A percentile compares a stretch with the other conserved stretches of the same genome.
Conservation (phyloP, 257 asterid species). For the Echites panduratus region DNA sequence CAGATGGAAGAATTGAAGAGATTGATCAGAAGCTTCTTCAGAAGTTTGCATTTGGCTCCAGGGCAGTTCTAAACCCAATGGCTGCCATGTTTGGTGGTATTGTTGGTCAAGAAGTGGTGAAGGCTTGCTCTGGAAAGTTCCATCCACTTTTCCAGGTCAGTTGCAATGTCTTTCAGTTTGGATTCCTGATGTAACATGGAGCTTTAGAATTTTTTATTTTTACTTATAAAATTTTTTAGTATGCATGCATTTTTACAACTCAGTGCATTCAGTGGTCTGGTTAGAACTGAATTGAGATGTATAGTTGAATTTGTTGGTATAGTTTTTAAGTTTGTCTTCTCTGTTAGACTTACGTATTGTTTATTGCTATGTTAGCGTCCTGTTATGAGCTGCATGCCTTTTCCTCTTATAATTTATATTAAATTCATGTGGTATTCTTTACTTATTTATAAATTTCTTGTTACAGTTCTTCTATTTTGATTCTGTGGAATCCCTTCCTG, state of each 20-base stretch:
- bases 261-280: neutral
- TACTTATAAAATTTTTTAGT: too few species aligned
- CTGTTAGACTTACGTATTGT: neutral
- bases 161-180: neutral
- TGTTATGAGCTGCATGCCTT: neutral
- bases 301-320: neutral
- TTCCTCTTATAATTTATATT: neutral
- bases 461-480: constrained; percentile 87
- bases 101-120: constrained; percentile 94
- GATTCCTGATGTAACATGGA: neutral
- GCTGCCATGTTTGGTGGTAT: constrained; percentile 99
- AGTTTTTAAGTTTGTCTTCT: neutral
- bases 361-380: neutral
- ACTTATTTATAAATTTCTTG: neutral
- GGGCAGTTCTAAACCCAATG: constrained; percentile 92
- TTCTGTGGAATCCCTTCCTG: constrained; percentile 86
- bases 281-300: neutral
- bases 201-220: neutral
- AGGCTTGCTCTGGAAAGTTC: constrained; percentile 97
- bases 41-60: constrained; percentile 78
- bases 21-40: constrained; percentile 62
- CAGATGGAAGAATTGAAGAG: constrained; percentile 59
- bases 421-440: neutral
- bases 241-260: neutral
- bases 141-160: constrained; percentile 89